Evolutionary conservation across 2,329 filamentous ascomycete genomes (phyloP).

Genomic region (Trichophaea hybrida): DNA sequence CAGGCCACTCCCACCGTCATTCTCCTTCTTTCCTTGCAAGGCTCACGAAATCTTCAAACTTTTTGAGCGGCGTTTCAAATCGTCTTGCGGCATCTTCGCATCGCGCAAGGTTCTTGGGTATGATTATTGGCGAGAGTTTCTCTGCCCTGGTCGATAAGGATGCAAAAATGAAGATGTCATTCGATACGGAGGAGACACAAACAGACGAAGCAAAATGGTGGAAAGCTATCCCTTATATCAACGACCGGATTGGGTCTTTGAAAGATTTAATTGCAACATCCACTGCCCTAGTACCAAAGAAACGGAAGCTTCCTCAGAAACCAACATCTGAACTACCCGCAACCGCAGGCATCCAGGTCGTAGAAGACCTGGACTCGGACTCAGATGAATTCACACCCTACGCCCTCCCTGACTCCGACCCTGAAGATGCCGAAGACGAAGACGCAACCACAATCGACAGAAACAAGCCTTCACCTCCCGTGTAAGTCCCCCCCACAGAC

Average conservation of each 20-base stretch:
- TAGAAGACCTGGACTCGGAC: constrained; percentile 41
- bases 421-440: constrained; percentile 82
- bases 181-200: constrained; percentile 66
- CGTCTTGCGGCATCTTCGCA: constrained; percentile 62
- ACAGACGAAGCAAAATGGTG: constrained; percentile 63
- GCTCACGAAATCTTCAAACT: constrained; percentile 55
- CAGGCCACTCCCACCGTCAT: constrained; percentile 58
- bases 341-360: constrained; percentile 30
- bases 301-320: constrained; percentile 28
- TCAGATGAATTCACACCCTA: constrained; percentile 62
- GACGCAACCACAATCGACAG: constrained; percentile 76
- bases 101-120: constrained; percentile 67
- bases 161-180: constrained; percentile 59
- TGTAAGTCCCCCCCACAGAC: constrained; percentile 79
- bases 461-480: constrained; percentile 68
- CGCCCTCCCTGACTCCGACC: constrained; percentile 72
- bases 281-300: constrained; percentile 6
- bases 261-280: constrained; percentile 34
- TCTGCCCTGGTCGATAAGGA: constrained; percentile 45
- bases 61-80: constrained; percentile 71
- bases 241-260: constrained; percentile 49
- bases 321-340: constrained; percentile 5
- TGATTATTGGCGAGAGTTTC: constrained; percentile 66
- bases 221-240: constrained; percentile 46
- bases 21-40: constrained; percentile 52